Conservation (phyloP, 2,329 filamentous ascomycete species). For the Nannizzia gypsea region DNA sequence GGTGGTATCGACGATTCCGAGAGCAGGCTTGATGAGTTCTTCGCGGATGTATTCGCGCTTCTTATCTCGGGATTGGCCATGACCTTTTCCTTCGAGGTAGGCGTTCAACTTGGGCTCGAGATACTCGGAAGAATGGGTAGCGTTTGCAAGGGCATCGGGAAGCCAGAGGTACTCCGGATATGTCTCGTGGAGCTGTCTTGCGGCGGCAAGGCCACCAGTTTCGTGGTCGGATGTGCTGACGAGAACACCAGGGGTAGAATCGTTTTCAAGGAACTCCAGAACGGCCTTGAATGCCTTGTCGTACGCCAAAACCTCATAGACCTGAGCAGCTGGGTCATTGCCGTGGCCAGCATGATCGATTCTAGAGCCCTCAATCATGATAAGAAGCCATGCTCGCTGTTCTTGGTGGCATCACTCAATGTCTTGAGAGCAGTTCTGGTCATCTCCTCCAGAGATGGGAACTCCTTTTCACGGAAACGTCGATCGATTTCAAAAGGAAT, state of each 20-base stretch:
- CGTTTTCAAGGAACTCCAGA: constrained; percentile 68
- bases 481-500: constrained; percentile 93
- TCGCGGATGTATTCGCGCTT: constrained; percentile 52
- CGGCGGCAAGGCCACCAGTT: constrained; percentile 76
- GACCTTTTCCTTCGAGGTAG: constrained; percentile 41
- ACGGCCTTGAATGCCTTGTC: constrained; percentile 76
- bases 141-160: constrained; percentile 67
- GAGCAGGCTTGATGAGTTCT: constrained; percentile 53
- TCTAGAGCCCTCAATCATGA: constrained; percentile 95
- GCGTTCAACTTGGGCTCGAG: constrained; percentile 51
- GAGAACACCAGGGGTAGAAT: constrained; percentile 60
- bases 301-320: constrained; percentile 89
- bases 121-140: constrained; percentile 61
- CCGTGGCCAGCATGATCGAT: constrained; percentile 90
- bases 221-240: constrained; percentile 93
- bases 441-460: constrained; percentile 89
- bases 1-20: constrained; percentile 65
- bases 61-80: constrained; percentile 36
- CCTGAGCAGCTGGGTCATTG: constrained; percentile 73
- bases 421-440: constrained; percentile 66
- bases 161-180: constrained; percentile 71
- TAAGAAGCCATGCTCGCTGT: constrained; percentile 90
- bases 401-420: constrained; percentile 65
- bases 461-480: constrained; percentile 61
- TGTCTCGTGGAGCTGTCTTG: constrained; percentile 53